Base-by-base conservation (phyloP, 257 asterid genomes). In the Cordia subcordata region DNA sequence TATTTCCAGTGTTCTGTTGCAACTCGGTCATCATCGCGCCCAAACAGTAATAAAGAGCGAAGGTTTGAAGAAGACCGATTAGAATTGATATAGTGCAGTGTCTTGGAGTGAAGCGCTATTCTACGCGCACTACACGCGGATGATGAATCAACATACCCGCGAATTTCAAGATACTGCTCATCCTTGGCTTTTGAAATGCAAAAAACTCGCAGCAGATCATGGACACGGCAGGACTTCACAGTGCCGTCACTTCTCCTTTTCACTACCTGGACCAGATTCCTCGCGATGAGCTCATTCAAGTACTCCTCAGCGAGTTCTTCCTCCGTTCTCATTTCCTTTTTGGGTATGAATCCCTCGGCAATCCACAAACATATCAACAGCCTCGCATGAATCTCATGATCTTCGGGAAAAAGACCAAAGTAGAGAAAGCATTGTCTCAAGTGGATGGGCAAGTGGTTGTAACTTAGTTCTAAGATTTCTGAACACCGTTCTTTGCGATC, bases 361-460 rank as follows among this genome's bases (percentile, higher is more conserved):
- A 71, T 61, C 82, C 79, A 77, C 33, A 77, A 47, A 23, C 68
- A 42, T 49, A 66, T 64, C 63, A 77, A 33, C 33, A 73, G 66
- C 74, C 63, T 53, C 13, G 62, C 76, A 1, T 67, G 76, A 67
- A 72, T 72, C 61, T 61, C 76, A 44, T 0, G 55, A 54, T 72
- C 82, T 58, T 69, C 76, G 4, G 76, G 76, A 20, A 68, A 77
- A 35, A 66, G 53, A 21, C 74, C 77, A 12, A 73, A 68, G 40
- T 77, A 77, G 22, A 77, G 15, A 53, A 77, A 77, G 55, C 83
- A 77, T 18, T 53, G 65, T 52, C 69, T 77, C 63, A 77, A 63
- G 33, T 69, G 61, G 45, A 69, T 74, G 5, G 83, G 75, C 53
- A 77, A 51, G 16, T 70, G 77, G 14, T 35, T 63, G 68, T 73